A percentile compares a stretch with the other conserved stretches of the same genome.
phyloP scores from a whole-genome alignment of 1,284 basidiomycete species.

The Sporisorium graminicola region DNA sequence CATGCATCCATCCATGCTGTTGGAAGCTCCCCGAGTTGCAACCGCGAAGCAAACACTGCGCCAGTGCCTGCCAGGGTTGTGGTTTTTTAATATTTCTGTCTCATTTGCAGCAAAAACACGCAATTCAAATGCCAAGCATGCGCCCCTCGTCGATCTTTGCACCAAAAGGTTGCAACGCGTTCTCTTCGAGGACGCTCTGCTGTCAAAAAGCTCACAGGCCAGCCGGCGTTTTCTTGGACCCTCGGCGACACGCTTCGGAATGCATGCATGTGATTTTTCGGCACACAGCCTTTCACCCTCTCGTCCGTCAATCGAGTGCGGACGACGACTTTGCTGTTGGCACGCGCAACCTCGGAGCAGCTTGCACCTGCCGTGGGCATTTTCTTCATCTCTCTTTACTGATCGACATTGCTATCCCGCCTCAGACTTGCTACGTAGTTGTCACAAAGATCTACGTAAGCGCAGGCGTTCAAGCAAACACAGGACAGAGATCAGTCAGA shows the following conservation, averaged over 20 bases:
- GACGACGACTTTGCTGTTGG: neutral
- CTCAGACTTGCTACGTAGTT: too few relatives aligned
- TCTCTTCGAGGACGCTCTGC: neutral
- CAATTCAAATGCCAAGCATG: neutral
- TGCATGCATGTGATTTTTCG: conserved; percentile 1
- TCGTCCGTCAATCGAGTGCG: neutral
- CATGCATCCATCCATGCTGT: too few relatives aligned
- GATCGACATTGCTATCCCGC: neutral
- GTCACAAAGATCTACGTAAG: too few relatives aligned
- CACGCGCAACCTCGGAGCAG: neutral
- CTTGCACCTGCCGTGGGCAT: conserved; percentile 18
- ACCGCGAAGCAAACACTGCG: too few relatives aligned
- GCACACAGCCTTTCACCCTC: neutral
- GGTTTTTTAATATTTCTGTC: neutral
- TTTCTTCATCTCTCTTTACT: neutral
- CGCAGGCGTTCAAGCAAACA: too few relatives aligned
- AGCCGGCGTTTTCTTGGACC: conserved; percentile 3
- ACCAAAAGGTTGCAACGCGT: neutral
- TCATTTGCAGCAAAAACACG: neutral
- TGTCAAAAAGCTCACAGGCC: neutral
- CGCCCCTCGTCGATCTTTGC: conserved; percentile 4
- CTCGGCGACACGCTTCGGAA: neutral
- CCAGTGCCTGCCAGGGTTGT: too few relatives aligned
- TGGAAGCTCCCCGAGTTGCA: neutral
- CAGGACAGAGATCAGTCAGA: too few relatives aligned